A percentile compares a stretch with the other conserved stretches of the same genome.
Conservation (phyloP, 805 yeast genomes). For the Metschnikowia lochheadii region DNA sequence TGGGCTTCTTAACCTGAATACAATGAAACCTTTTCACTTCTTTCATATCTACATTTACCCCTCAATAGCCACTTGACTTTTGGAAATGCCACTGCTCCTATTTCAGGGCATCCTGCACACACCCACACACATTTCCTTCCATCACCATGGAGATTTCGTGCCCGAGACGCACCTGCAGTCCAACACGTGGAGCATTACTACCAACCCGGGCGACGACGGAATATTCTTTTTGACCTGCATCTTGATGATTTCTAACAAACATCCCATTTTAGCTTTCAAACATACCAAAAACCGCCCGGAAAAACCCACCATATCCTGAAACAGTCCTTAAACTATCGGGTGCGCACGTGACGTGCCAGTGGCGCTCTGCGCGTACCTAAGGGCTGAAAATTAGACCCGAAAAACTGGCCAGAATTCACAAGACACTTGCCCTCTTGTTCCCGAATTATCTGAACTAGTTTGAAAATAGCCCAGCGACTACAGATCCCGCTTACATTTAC, state of each 20-base stretch:
- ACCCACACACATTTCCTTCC: neutral
- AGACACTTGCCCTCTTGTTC: neutral
- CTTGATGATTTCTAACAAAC: too few species aligned
- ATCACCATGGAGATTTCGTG: neutral
- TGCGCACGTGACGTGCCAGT: slow-evolving; percentile 3
- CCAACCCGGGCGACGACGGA: too few species aligned
- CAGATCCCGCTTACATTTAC: neutral
- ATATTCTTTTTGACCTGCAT: too few species aligned
- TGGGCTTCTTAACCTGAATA: neutral
- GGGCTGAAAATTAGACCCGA: slow-evolving; percentile 1
- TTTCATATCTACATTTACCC: neutral
- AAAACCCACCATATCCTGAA: neutral
- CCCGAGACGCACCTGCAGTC: neutral
- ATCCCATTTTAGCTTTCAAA: neutral
- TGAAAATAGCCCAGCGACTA: neutral
- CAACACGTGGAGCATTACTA: slow-evolving; percentile 1
- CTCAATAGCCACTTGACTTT: too few species aligned
- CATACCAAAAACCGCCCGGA: neutral
- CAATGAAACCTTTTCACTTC: neutral
- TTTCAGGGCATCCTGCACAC: neutral
- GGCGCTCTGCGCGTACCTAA: slow-evolving; percentile 5
- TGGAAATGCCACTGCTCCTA: too few species aligned
- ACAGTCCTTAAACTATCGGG: neutral
- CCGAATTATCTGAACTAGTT: neutral
- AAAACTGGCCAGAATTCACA: slow-evolving; percentile 1